Evolutionary conservation across 371 early-diverging fungal genomes (phyloP), one percentile per base, ranked within the genome.

Genomic region (Circinella minor): DNA sequence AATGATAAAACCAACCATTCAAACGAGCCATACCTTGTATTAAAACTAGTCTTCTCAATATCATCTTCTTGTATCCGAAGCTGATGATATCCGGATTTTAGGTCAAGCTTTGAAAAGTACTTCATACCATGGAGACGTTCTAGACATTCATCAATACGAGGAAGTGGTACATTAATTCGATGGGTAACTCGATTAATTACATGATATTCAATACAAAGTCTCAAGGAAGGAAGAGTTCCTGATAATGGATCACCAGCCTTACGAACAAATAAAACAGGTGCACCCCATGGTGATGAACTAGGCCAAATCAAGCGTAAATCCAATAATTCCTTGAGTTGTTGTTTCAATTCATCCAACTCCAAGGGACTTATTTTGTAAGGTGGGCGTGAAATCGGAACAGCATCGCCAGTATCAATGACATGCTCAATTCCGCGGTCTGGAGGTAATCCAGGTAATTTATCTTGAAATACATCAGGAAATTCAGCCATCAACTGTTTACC

Each of bases 241-340:
- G n/a, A n/a, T n/a, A n/a, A 10, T 3, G 68, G 20, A 4, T 89
- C 88, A 43, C 85, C 81, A 49, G 88, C 87, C 71, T 90, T 66
- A 5, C n/a, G 7, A 9, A 86, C 89, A 74, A 90, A 89, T 6
- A 89, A 63, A n/a, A n/a, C n/a, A n/a, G n/a, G n/a, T n/a, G n/a
- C n/a, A n/a, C n/a, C n/a, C n/a, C n/a, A n/a, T n/a, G n/a, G n/a
- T n/a, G n/a, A n/a, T n/a, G n/a, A n/a, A n/a, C n/a, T n/a, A n/a
- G n/a, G n/a, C n/a, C n/a, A n/a, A n/a, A n/a, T n/a, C n/a, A n/a
- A n/a, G n/a, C n/a, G n/a, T n/a, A n/a, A n/a, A n/a, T n/a, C n/a
- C n/a, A n/a, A 1, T 36, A 80, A 55, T 3, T 77, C 71, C 17
- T 75, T 60, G 0, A 86, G 55, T 54, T 83, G 81, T 37, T 74